These are phyloP conservation scores for Neurospora intermedia DNA, from an alignment of 495 filamentous ascomycete genomes.

Conservation along the genomic window DNA sequence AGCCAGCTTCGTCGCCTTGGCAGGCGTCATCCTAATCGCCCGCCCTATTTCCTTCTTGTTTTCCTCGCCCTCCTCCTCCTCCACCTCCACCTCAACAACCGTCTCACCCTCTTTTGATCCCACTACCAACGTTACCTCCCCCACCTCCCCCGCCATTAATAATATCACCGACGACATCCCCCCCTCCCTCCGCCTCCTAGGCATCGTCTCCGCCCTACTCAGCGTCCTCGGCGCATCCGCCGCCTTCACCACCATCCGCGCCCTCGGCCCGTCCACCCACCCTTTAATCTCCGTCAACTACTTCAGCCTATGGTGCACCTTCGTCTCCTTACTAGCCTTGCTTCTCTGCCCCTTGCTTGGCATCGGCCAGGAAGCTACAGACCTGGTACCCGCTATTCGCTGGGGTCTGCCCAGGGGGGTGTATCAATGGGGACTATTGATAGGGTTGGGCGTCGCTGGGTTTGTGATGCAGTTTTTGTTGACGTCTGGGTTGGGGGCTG, in stretches of 20 bases:
- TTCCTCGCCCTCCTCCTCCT: constrained; percentile 5
- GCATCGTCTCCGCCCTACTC: constrained; percentile 58
- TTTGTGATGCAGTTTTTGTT: constrained; percentile 82
- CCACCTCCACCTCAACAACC: not conserved
- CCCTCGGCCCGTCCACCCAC: constrained; percentile 77
- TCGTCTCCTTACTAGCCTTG: constrained; percentile 54
- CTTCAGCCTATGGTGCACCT: constrained; percentile 59
- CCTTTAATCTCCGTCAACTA: constrained; percentile 81
- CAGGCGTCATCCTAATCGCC: constrained; percentile 79
- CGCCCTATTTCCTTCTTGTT: constrained; percentile 52
- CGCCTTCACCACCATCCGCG: constrained; percentile 71
- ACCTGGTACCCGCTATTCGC: constrained; percentile 31
- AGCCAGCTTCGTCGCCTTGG: constrained; percentile 62
- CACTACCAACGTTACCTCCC: not conserved
- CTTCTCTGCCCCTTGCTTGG: constrained; percentile 33
- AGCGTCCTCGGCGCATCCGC: constrained; percentile 71
- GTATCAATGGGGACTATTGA: constrained; percentile 61
- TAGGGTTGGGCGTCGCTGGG: constrained; percentile 61
- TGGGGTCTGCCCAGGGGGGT: constrained; percentile 51
- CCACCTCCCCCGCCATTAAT: constrained; percentile 5
- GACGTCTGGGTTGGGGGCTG: constrained; percentile 58
- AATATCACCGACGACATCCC: constrained; percentile 24
- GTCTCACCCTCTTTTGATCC: not conserved
- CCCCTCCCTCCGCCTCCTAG: constrained; percentile 56
- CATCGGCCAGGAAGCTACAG: constrained; percentile 21